Conservation (phyloP, 345 rosid genomes). For the Laguncularia racemosa region DNA sequence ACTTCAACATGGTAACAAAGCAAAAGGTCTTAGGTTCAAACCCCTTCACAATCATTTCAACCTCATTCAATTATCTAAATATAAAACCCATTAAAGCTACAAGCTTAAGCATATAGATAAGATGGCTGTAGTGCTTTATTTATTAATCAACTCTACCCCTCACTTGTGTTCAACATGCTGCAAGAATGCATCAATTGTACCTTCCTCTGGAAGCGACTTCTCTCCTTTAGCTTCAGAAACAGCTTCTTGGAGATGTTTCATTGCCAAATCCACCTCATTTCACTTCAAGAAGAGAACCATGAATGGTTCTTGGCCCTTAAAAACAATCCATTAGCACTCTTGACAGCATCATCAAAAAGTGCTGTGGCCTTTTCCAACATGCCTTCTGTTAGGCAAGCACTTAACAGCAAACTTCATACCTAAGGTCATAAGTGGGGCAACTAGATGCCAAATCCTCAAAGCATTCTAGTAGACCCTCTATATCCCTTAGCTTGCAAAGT, state of each 20-base stretch:
- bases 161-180: slow-evolving; percentile 34
- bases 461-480: slow-evolving; percentile 38
- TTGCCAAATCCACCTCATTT: slow-evolving; percentile 30
- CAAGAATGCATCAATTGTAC: slow-evolving; percentile 29
- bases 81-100: no score
- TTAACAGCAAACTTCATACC: slow-evolving; percentile 39
- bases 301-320: slow-evolving; percentile 40
- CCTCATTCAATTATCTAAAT: no score
- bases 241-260: slow-evolving; percentile 42
- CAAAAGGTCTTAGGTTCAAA: no score
- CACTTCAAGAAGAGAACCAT: slow-evolving; percentile 50
- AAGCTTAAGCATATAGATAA: no score
- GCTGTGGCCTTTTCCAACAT: slow-evolving; percentile 50
- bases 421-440: slow-evolving; percentile 45
- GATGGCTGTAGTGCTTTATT: no score
- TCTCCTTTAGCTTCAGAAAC: slow-evolving; percentile 18
- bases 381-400: slow-evolving; percentile 37
- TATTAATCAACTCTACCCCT: no score
- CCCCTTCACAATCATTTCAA: no score
- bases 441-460: slow-evolving; percentile 65
- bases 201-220: slow-evolving; percentile 36
- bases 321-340: slow-evolving; percentile 26
- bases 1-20: no score
- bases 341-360: slow-evolving; percentile 29
- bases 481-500: slow-evolving; percentile 43